Base-by-base conservation (phyloP, 192 early-diverging fungal genomes). In the Entomortierella parvispora region DNA sequence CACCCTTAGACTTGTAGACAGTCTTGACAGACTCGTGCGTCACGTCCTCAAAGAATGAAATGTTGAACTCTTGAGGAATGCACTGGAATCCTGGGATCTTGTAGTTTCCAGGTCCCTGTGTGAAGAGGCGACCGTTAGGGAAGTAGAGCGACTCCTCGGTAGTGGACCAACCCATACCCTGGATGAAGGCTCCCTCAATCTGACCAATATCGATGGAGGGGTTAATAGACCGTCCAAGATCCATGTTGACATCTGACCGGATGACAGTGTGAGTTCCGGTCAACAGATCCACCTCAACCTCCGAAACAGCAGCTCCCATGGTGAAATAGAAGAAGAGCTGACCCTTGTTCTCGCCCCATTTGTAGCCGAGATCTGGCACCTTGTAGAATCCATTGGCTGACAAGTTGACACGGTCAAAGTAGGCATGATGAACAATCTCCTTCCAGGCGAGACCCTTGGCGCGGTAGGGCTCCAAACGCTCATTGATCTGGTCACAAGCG, bases 121-220 rank as follows among this genome's bases (percentile, higher is more conserved):
- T 95, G 62, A 93, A 85, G 32, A 94, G 56, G n/a, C 86, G 82
- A 29, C 95, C 95, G 45, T 81, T 88, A 4, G 93, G 93, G 62
- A 81, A 89, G 72, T 90, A 85, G 33, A 96, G 78, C 46, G 89
- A 90, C 71, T 96, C 93, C 60, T 96, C 95, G 10, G 91, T 84
- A 2, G 95, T 95, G 12, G 83, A 86, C 94, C 92, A 94, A 11
- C 95, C 95, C 78, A 90, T 84, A 34, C 93, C 94, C 68, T 94
- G 93, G 6, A 89, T 78, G 78, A 94, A 96, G 8, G 93, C 94
- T 18, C 94, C 94, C 64, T 96, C 94, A 69, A 96, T 96, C 75
- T 96, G 93, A 8, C 95, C 95, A 55, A 95, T 85, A 77, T 96
- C 95, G 46, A 96, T 87, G 15, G 93, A 91, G 28, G 92, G 93